Conservation (phyloP, 768 basidiomycete genomes). For the Mycena venus region DNA sequence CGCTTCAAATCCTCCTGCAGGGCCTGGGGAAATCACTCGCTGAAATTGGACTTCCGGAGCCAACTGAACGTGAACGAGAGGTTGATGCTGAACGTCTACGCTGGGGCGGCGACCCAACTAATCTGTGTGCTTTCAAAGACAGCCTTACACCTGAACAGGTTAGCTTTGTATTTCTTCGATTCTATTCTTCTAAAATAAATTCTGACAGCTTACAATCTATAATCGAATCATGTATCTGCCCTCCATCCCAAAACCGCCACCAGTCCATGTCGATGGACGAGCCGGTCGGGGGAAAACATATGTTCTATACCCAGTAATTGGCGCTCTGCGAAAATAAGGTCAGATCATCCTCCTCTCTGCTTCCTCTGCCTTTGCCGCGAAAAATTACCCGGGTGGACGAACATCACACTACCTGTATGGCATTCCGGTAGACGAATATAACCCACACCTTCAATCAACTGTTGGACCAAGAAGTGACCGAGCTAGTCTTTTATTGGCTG, state of each 20-base stretch:
- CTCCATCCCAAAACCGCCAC: background rate
- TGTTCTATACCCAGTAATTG: too few species aligned
- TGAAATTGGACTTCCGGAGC: background rate
- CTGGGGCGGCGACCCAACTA: background rate
- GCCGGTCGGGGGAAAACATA: too few species aligned
- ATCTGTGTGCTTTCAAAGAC: background rate
- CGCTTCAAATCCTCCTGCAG: background rate
- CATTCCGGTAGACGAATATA: background rate
- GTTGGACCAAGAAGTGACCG: background rate
- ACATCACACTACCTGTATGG: too few species aligned
- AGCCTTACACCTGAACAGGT: background rate
- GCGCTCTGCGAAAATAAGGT: background rate
- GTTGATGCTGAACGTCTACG: background rate
- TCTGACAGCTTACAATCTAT: background rate
- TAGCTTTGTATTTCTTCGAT: too few species aligned
- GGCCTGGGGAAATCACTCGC: background rate
- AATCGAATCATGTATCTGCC: background rate
- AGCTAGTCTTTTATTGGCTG: too few species aligned
- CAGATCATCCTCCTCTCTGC: background rate
- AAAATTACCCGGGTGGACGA: background rate
- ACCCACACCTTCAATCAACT: background rate
- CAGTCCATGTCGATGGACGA: background rate
- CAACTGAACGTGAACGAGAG: background rate
- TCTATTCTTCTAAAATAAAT: background rate
- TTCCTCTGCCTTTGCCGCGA: background rate